Evolutionary conservation across 2,329 filamentous ascomycete genomes (phyloP).

Genomic region (Claviceps spartinae): DNA sequence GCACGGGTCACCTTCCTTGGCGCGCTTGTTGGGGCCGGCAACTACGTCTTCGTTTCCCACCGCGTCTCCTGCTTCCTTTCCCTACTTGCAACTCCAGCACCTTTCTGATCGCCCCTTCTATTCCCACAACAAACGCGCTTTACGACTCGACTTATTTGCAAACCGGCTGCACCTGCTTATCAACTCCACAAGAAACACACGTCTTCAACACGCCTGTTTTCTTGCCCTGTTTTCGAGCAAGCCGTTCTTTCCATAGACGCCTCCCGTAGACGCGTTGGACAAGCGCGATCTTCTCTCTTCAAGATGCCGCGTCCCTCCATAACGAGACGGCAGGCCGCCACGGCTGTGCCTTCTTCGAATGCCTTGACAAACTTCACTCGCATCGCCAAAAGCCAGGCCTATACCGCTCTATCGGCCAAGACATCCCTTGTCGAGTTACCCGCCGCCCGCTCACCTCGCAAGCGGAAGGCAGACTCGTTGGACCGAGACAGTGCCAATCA

Average conservation of each 20-base stretch:
- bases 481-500: slow-evolving; percentile 14
- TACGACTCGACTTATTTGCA: no score
- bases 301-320: slow-evolving; percentile 5
- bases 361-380: slow-evolving; percentile 32
- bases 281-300: not conserved
- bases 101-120: not conserved
- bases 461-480: slow-evolving; percentile 23
- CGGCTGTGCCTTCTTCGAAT: slow-evolving; percentile 9
- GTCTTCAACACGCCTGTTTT: not conserved
- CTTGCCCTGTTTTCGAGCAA: not conserved
- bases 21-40: not conserved
- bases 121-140: not conserved
- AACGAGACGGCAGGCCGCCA: slow-evolving; percentile 8
- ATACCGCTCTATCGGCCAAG: slow-evolving; percentile 18
- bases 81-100: not conserved
- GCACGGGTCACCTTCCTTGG: not conserved
- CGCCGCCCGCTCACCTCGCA: slow-evolving; percentile 16
- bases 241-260: not conserved
- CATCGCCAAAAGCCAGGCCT: slow-evolving; percentile 28
- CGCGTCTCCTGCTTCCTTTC: not conserved
- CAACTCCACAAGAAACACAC: not conserved
- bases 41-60: not conserved
- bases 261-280: not conserved
- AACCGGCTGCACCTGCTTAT: not conserved
- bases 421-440: slow-evolving; percentile 18